Conservation (phyloP, 768 basidiomycete species). For the Macrolepiota fuliginosa region DNA sequence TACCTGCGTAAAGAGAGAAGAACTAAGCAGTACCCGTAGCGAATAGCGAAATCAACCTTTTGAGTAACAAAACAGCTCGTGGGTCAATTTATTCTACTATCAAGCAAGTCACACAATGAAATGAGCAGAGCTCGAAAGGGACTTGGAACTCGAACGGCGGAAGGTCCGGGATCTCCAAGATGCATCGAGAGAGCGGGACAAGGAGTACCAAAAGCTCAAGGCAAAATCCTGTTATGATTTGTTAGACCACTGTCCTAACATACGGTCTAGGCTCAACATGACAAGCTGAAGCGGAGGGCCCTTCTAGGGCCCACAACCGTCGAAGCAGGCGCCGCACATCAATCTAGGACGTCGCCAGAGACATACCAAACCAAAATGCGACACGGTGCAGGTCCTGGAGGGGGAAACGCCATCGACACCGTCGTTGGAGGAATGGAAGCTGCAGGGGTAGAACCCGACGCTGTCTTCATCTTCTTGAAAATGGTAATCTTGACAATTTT, state of each 20-base stretch:
- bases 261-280: slow-evolving; percentile 58
- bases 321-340: slow-evolving; percentile 5
- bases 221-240: slow-evolving; percentile 26
- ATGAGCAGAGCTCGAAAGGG: slow-evolving; percentile 67
- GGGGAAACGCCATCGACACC: slow-evolving; percentile 18
- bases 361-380: neutral
- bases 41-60: slow-evolving; percentile 70
- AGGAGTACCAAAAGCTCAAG: slow-evolving; percentile 87
- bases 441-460: slow-evolving; percentile 44
- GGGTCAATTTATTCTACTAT: slow-evolving; percentile 13
- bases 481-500: neutral
- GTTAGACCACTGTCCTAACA: neutral
- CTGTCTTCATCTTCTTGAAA: neutral
- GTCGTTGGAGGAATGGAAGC: slow-evolving; percentile 68
- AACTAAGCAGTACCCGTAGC: slow-evolving; percentile 37
- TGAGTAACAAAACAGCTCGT: slow-evolving; percentile 71
- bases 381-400: slow-evolving; percentile 15
- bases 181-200: slow-evolving; percentile 70
- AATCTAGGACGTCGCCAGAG: slow-evolving; percentile 9
- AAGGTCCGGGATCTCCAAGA: slow-evolving; percentile 76
- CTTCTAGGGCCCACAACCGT: slow-evolving; percentile 44
- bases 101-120: neutral
- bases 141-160: slow-evolving; percentile 76
- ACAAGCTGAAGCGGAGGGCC: slow-evolving; percentile 81
- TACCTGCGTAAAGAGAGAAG: neutral